Evolutionary conservation across 257 asterid species (phyloP), one percentile per base, ranked within the genome.

Genomic region (Perilla frutescens): DNA sequence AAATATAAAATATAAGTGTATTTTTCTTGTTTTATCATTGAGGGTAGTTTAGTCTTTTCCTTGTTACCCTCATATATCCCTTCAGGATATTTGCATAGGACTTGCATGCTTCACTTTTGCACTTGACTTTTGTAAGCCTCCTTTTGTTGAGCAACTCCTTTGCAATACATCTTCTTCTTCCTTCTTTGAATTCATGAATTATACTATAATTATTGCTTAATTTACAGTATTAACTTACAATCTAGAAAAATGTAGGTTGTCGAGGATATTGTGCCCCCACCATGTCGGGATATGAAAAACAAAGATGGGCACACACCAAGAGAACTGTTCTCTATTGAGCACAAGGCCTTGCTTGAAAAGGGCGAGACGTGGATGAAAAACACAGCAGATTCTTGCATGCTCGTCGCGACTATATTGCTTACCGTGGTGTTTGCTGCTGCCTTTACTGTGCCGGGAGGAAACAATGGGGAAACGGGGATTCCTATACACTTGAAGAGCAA

Each of bases 331-430:
- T 5, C 34, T 0, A 0, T 3, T 1, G 3, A 53, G 34, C 59
- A 53, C 59, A 53, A 53, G 59, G 59, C 32, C 9, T 0, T 53
- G 59, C 11, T 53, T 1, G 59, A 15, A 6, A 26, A 64, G 11
- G 20, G 70, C 40, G 70, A 64, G 34, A 5, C 26, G 6, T 64
- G 62, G 62, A 48, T 10, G 14, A 48, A 12, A 12, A 48, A 48
- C 14, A 13, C 6, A 7, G 49, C 49, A 44, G 49, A 64, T 44
- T 64, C 70, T 10, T 43, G 70, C 70, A 64, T 64, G 70, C 55
- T 62, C 8, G 41, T 62, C 12, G 68, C 68, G 14, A 62, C 68
- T 10, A 40, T 62, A 7, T 15, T 62, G 68, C 37, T 62, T 3
- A 62, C 53, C 0, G 51, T 62, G 32, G 68, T 41, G 12, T 62